Percentiles rank a stretch among this genome's conserved stretches.
Conservation (phyloP, 2,329 filamentous ascomycete species). For the Trichoderma sp. region DNA sequence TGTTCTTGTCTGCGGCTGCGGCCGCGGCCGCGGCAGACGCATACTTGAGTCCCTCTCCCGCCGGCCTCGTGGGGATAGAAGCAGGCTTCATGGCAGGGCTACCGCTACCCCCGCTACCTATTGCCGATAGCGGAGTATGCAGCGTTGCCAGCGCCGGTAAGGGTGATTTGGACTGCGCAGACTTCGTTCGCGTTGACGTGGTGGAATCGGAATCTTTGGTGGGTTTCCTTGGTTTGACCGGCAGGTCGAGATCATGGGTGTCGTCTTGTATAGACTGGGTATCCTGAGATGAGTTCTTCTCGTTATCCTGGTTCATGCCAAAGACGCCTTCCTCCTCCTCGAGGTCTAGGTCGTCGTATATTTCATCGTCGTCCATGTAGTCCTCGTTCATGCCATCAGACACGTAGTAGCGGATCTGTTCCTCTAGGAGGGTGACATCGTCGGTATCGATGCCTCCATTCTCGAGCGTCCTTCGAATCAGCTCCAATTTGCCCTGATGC, state of each 20-base stretch:
- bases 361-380: slow-evolving; percentile 88
- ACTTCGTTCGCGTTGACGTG: slow-evolving; percentile 67
- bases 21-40: slow-evolving; percentile 94
- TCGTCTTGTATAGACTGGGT: slow-evolving; percentile 91
- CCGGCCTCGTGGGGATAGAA: slow-evolving; percentile 76
- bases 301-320: slow-evolving; percentile 77
- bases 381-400: slow-evolving; percentile 85
- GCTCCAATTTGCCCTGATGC: slow-evolving; percentile 90
- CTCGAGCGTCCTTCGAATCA: slow-evolving; percentile 85
- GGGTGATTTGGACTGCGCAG: slow-evolving; percentile 89
- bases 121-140: slow-evolving; percentile 69
- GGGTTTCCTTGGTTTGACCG: slow-evolving; percentile 52
- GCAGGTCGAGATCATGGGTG: slow-evolving; percentile 57
- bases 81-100: slow-evolving; percentile 86
- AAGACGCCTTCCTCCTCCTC: slow-evolving; percentile 89
- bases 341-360: slow-evolving; percentile 93
- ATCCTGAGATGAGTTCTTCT: slow-evolving; percentile 93
- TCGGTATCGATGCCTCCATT: slow-evolving; percentile 89
- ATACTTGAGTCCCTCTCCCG: slow-evolving; percentile 92
- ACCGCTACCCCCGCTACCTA: slow-evolving; percentile 58
- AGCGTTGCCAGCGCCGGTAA: slow-evolving; percentile 89
- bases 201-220: slow-evolving; percentile 60
- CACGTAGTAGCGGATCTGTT: slow-evolving; percentile 93
- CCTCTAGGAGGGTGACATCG: slow-evolving; percentile 84
- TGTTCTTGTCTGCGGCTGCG: slow-evolving; percentile 82